These are phyloP conservation scores for Apiotrichum mycotoxinovorans DNA, from an alignment of 1,284 basidiomycete genomes.

Conservation along the genomic window DNA sequence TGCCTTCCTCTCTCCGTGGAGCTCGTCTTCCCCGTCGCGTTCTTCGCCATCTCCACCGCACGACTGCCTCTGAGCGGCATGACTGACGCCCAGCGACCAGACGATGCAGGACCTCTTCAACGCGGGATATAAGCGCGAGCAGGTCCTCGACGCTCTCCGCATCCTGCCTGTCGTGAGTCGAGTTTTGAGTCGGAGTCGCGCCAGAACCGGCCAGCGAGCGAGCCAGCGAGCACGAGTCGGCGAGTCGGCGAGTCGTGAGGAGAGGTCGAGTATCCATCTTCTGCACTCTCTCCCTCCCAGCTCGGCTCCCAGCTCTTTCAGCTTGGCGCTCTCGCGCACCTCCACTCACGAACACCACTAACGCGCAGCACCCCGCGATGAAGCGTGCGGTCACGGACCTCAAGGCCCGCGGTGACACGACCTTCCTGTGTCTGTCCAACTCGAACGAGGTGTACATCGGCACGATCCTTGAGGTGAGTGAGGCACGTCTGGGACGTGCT, in stretches of 20 bases:
- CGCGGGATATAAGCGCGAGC: conserved; percentile 63
- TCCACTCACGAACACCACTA: neutral
- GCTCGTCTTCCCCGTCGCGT: too few relatives aligned
- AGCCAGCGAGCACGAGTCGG: too few relatives aligned
- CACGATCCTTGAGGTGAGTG: conserved; percentile 72
- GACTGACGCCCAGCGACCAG: conserved; percentile 58
- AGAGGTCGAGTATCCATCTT: too few relatives aligned
- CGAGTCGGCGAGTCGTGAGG: too few relatives aligned
- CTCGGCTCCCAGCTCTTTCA: too few relatives aligned
- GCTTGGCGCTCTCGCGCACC: too few relatives aligned
- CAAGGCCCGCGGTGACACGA: conserved; percentile 63
- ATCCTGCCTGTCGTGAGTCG: conserved; percentile 81
- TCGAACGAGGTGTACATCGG: conserved; percentile 89
- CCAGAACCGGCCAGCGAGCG: too few relatives aligned
- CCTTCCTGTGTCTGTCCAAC: conserved; percentile 88
- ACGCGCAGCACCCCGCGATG: conserved; percentile 87
- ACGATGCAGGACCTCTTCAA: conserved; percentile 66
- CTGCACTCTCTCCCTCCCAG: too few relatives aligned
- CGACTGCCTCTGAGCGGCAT: too few relatives aligned
- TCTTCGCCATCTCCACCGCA: too few relatives aligned
- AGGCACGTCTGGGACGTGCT: neutral
- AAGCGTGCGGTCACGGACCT: conserved; percentile 74
- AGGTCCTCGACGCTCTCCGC: conserved; percentile 73
- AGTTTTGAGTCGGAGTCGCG: neutral
- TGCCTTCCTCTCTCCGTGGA: too few relatives aligned